These are phyloP conservation scores for Hemileccinum impolitum DNA, from an alignment of 768 basidiomycete genomes.

Conservation along the genomic window DNA sequence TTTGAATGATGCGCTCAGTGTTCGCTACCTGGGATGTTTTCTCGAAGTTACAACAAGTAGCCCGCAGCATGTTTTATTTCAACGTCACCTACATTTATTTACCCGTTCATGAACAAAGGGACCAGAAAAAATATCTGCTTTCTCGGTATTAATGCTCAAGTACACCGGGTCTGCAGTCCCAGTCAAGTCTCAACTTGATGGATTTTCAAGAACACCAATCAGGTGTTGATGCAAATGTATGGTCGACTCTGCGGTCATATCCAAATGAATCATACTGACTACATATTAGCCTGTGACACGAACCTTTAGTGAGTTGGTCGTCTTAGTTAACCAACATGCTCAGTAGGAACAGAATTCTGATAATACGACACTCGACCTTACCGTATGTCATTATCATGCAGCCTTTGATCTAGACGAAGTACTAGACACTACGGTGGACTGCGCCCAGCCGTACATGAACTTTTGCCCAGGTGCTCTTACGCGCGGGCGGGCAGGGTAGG, in stretches of 20 bases:
- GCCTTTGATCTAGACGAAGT: constrained; percentile 16
- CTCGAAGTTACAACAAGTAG: no score
- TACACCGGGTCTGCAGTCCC: no score
- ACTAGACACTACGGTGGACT: constrained; percentile 1
- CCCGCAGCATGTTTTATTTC: no score
- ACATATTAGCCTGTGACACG: constrained; percentile 19
- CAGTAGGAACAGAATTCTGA: constrained; percentile 7
- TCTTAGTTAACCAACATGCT: constrained; percentile 3
- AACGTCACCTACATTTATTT: no score
- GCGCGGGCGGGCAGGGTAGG: not conserved
- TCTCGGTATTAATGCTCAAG: no score
- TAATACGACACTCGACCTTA: constrained; percentile 2
- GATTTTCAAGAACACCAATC: not conserved
- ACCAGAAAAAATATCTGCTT: no score
- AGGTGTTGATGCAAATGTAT: constrained; percentile 1
- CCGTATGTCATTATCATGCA: constrained; percentile 11
- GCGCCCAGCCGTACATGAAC: constrained; percentile 9
- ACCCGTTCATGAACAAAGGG: no score
- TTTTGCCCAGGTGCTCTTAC: constrained; percentile 2
- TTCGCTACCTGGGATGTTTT: no score
- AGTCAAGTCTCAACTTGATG: not conserved
- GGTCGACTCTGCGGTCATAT: not conserved
- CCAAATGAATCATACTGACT: not conserved
- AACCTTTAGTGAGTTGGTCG: constrained; percentile 16
- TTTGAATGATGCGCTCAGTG: no score